Base-by-base conservation (phyloP, 805 yeast species). In the Kuraishia cidri region DNA sequence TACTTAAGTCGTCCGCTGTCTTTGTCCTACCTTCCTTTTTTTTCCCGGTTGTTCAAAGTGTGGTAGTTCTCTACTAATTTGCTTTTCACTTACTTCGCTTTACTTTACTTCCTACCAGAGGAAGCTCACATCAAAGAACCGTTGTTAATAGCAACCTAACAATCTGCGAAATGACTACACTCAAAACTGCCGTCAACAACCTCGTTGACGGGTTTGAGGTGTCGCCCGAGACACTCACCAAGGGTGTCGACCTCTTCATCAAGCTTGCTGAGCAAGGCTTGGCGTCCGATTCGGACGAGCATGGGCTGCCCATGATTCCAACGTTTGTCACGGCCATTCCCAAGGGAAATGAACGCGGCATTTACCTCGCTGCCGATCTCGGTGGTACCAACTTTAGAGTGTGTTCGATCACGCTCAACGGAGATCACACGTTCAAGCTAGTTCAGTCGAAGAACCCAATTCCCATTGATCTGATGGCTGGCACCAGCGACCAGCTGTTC, bases 341-440 rank as follows among this genome's bases (percentile, higher is more conserved):
- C 15, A 71, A 69, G 27, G 98, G 98, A 28, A 66, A 71, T 30
- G 98, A 90, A 54, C 66, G 64, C 35, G 97, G 97, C 29, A 64
- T 83, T 25, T 75, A 69, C 40, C 62, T 90, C 38, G 97, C 97
- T 34, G 95, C 92, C 4, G 97, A 90, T 52, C 66, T 90, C 33
- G 98, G 98, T 40, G 97, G 97, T 32, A 88, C 97, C 37, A 88
- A 92, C 56, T 86, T 90, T 60, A 70, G 98, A 48, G 95, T 92
- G 17, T 87, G 97, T 52, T 86, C 96, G 2, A 88, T 90, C 20
- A 54, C 67, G 24, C 66, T 90, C 45, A 64, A 69, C 31, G 94
- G 94, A 33, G 78, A 78, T 48, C 85, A 83, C 43, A 78, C 90
- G n/a, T 87, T 79, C 54, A 64, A 69, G 16, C 59, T 88, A 38